These are phyloP conservation scores for Ceratocystis huliohia DNA, from an alignment of 2,329 filamentous ascomycete species.

Conservation along the genomic window DNA sequence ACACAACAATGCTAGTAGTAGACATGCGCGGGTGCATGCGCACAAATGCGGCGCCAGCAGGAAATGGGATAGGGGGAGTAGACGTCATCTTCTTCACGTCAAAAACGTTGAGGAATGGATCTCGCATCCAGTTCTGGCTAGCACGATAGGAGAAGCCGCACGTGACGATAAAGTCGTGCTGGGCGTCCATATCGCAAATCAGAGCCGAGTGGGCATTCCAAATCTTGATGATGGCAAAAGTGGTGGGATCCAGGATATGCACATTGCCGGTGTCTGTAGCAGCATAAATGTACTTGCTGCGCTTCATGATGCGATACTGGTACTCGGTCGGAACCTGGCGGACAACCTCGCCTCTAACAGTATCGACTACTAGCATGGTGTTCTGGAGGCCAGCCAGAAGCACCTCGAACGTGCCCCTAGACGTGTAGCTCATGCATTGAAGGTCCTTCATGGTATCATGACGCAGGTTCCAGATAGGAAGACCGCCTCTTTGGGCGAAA, in stretches of 20 bases:
- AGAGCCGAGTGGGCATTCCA: conserved; percentile 84
- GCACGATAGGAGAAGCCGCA: conserved; percentile 85
- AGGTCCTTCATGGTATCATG: conserved; percentile 53
- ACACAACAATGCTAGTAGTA: conserved; percentile 87
- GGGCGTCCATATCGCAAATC: conserved; percentile 94
- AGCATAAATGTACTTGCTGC: conserved; percentile 79
- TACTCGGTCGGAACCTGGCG: conserved; percentile 58
- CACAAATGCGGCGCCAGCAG: conserved; percentile 83
- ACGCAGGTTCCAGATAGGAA: conserved; percentile 80
- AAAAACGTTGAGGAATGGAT: conserved; percentile 89
- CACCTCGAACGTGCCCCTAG: conserved; percentile 69
- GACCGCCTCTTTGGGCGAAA: conserved; percentile 70
- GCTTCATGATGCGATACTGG: conserved; percentile 85
- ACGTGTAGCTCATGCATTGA: conserved; percentile 90
- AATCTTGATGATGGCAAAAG: conserved; percentile 64
- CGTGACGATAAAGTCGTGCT: conserved; percentile 87
- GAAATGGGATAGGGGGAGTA: conserved; percentile 81
- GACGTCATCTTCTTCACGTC: conserved; percentile 83
- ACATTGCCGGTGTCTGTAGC: conserved; percentile 73
- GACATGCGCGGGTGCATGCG: conserved; percentile 93
- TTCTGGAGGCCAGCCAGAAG: conserved; percentile 78
- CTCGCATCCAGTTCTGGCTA: conserved; percentile 59
- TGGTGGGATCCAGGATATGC: conserved; percentile 71
- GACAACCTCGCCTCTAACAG: conserved; percentile 56
- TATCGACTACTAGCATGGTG: conserved; percentile 65